These are phyloP conservation scores for Glutinoglossum americanum DNA, from an alignment of 495 filamentous ascomycete species.

Conservation along the genomic window DNA sequence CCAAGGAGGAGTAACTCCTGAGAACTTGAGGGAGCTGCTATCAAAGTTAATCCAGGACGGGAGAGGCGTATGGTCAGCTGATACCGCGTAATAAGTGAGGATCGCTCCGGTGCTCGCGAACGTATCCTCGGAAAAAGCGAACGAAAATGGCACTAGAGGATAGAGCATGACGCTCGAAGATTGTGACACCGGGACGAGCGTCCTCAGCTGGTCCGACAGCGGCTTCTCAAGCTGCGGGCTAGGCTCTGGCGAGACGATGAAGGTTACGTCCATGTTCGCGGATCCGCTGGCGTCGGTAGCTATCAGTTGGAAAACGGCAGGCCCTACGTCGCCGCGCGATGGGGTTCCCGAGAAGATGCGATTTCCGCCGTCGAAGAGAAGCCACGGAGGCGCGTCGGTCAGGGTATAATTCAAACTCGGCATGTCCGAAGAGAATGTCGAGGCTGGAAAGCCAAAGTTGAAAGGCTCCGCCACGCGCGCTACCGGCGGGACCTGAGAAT, in stretches of 20 bases:
- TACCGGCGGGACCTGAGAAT: slow-evolving; percentile 56
- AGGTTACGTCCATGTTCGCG: slow-evolving; percentile 32
- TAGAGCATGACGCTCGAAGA: slow-evolving; percentile 25
- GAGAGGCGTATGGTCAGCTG: slow-evolving; percentile 54
- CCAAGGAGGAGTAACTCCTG: slow-evolving; percentile 45
- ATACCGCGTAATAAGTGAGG: slow-evolving; percentile 52
- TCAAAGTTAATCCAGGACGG: slow-evolving; percentile 79
- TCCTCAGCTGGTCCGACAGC: slow-evolving; percentile 25
- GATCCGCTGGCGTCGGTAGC: slow-evolving; percentile 39
- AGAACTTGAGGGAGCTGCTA: slow-evolving; percentile 37
- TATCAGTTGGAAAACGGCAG: slow-evolving; percentile 32
- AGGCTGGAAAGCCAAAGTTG: slow-evolving; percentile 42
- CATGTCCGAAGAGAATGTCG: slow-evolving; percentile 38
- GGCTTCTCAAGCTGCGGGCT: slow-evolving; percentile 27
- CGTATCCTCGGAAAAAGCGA: slow-evolving; percentile 26
- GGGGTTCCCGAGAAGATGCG: slow-evolving; percentile 47
- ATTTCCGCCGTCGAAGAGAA: slow-evolving; percentile 37
- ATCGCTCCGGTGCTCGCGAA: slow-evolving; percentile 18
- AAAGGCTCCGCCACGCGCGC: slow-evolving; percentile 42
- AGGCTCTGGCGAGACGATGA: slow-evolving; percentile 35
- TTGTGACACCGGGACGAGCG: slow-evolving; percentile 23
- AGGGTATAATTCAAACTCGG: slow-evolving; percentile 38
- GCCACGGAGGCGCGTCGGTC: slow-evolving; percentile 40
- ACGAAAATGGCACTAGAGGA: slow-evolving; percentile 22
- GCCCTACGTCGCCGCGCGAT: slow-evolving; percentile 28